These are phyloP conservation scores for Linnemannia hyalina DNA, from an alignment of 192 early-diverging fungal species.

Conservation along the genomic window DNA sequence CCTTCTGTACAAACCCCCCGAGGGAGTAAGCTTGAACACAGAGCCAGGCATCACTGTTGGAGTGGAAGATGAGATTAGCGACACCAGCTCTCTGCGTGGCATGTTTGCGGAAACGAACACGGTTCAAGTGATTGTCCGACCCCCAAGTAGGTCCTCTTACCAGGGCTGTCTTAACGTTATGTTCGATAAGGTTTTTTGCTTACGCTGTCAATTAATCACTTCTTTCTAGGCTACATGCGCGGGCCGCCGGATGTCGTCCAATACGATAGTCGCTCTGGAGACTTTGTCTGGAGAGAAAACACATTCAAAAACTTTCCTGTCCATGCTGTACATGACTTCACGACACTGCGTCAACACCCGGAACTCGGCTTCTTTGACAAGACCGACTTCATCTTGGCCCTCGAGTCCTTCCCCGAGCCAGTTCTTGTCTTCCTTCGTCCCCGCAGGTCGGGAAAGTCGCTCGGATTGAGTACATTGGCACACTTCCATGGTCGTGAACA, in stretches of 20 bases:
- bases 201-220: conserved; percentile 7
- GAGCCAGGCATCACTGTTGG: conserved; percentile 34
- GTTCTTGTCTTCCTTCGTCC: no score
- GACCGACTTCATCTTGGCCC: conserved; percentile 37
- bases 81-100: conserved; percentile 23
- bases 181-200: not conserved
- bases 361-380: conserved; percentile 48
- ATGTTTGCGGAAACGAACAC: conserved; percentile 36
- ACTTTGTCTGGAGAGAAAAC: conserved; percentile 46
- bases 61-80: conserved; percentile 20
- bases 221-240: conserved; percentile 23
- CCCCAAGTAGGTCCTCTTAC: conserved; percentile 27
- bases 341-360: conserved; percentile 15
- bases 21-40: conserved; percentile 14
- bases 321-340: conserved; percentile 34
- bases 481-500: no score
- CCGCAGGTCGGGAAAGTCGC: no score
- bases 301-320: conserved; percentile 37
- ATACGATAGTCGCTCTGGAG: conserved; percentile 34
- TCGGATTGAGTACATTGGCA: no score
- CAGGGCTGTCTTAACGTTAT: not conserved
- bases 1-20: conserved; percentile 20
- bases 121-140: conserved; percentile 36
- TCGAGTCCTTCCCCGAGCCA: conserved; percentile 16
- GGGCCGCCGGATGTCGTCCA: conserved; percentile 21